These are phyloP conservation scores for Fusarium subglutinans DNA, from an alignment of 2,329 filamentous ascomycete genomes.

Conservation along the genomic window DNA sequence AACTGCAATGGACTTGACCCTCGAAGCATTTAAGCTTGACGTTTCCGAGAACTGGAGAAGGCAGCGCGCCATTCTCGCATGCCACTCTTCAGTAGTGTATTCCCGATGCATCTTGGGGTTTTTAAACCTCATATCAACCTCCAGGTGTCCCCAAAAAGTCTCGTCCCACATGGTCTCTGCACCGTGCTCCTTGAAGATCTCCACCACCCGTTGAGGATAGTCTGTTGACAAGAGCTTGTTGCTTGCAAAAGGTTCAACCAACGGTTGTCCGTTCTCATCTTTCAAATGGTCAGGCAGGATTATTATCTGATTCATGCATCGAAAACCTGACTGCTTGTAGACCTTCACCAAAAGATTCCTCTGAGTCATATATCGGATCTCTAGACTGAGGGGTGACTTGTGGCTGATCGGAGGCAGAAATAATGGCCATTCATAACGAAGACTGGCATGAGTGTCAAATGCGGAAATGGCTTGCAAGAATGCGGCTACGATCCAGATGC, in stretches of 20 bases:
- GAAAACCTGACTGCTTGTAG: rapidly evolving
- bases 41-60: not conserved
- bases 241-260: not conserved
- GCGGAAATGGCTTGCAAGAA: not conserved
- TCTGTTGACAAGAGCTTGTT: not conserved
- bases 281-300: not conserved
- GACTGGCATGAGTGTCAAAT: rapidly evolving
- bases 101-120: rapidly evolving
- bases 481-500: rapidly evolving
- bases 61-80: not conserved
- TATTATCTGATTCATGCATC: not conserved
- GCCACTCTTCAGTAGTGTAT: not conserved
- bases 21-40: not conserved
- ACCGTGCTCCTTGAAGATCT: not conserved
- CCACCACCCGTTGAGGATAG: not conserved
- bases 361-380: not conserved
- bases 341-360: not conserved
- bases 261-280: not conserved
- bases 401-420: not conserved
- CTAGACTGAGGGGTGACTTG: not conserved
- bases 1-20: not conserved
- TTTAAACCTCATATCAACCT: rapidly evolving
- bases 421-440: not conserved
- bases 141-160: not conserved
- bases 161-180: not conserved